Conservation (phyloP, 306 rosid species). For the Prunus kanzakura region DNA sequence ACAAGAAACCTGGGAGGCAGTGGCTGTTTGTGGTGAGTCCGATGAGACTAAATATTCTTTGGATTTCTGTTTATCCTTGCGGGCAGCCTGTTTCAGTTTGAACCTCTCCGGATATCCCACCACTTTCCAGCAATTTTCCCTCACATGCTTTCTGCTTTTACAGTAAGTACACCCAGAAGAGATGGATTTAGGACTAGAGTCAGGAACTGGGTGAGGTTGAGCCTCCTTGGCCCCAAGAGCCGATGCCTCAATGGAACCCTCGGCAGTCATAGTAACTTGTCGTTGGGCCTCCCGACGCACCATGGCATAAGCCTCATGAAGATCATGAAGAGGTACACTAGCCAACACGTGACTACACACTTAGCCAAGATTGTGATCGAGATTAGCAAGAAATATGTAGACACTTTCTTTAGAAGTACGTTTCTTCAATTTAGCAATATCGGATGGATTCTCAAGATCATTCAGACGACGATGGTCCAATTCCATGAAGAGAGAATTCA, state of each 20-base stretch:
- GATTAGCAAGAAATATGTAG: background rate
- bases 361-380: background rate
- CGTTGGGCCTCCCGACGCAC: background rate
- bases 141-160: background rate
- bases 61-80: background rate
- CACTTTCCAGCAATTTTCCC: background rate
- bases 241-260: background rate
- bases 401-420: background rate
- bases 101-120: background rate
- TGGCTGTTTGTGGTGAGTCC: background rate
- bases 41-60: too few relatives aligned
- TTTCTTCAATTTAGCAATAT: background rate
- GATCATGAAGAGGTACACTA: background rate
- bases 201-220: too few relatives aligned
- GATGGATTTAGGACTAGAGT: too few relatives aligned
- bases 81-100: background rate
- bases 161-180: background rate
- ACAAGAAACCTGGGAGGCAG: background rate
- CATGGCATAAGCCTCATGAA: background rate
- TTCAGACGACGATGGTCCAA: background rate
- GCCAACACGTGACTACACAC: slow-evolving; percentile 1
- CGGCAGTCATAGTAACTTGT: background rate
- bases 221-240: background rate
- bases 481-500: background rate
- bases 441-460: background rate